These are phyloP conservation scores for Nepenthes gracilis DNA, from an alignment of 148 eudicot genomes.

Conservation along the genomic window DNA sequence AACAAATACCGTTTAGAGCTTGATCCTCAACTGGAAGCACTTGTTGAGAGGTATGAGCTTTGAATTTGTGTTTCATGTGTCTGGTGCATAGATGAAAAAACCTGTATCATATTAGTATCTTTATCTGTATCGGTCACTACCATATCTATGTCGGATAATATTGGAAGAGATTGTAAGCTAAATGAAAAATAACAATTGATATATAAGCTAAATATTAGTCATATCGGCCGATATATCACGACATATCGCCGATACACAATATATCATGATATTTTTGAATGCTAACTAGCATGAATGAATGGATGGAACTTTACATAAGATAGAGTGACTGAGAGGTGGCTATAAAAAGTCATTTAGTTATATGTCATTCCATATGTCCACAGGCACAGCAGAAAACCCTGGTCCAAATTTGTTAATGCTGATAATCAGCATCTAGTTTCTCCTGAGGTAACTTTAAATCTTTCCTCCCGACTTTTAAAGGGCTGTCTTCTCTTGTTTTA, in stretches of 20 bases:
- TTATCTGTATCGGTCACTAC: no score
- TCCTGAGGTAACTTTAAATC: conserved; percentile 54
- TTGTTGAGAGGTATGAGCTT: conserved; percentile 59
- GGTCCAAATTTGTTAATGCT: conserved; percentile 83
- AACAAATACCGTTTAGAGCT: conserved; percentile 64
- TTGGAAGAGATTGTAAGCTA: no score
- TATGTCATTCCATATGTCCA: background rate
- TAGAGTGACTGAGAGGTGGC: no score
- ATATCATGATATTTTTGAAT: no score
- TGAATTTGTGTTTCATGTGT: background rate
- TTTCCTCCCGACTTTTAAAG: background rate
- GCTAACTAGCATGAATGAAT: no score
- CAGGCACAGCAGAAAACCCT: conserved; percentile 97
- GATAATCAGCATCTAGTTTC: conserved; percentile 96
- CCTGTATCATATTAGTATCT: no score
- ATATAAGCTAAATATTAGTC: no score
- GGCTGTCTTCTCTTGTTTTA: background rate
- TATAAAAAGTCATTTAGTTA: background rate
- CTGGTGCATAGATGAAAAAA: background rate
- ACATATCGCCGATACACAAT: no score
- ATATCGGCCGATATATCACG: no score
- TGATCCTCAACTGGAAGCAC: conserved; percentile 73
- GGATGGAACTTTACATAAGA: no score
- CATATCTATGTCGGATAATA: no score
- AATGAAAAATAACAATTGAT: no score